Conservation (phyloP, 148 eudicot species). For the Chenopodium suecicum region DNA sequence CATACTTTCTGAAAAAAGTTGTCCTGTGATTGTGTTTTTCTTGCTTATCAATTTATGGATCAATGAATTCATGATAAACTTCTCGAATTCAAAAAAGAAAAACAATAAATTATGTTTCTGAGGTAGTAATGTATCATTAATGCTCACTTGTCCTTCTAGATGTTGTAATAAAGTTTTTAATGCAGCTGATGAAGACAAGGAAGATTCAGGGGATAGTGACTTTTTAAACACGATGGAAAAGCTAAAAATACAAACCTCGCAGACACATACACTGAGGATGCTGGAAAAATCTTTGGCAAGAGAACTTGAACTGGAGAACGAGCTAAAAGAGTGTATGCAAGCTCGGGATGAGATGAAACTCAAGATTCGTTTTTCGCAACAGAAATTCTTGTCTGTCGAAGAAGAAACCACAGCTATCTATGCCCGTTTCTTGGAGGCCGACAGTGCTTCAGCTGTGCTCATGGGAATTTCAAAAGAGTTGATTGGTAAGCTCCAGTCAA, state of each 20-base stretch:
- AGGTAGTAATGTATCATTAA: background rate
- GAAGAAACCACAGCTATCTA: slow-evolving; percentile 50
- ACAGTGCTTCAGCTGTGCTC: slow-evolving; percentile 62
- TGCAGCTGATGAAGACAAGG: slow-evolving; percentile 50
- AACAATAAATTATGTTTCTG: background rate
- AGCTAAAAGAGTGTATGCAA: slow-evolving; percentile 55
- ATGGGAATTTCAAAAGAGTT: slow-evolving; percentile 62
- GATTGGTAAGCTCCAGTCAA: slow-evolving; percentile 49
- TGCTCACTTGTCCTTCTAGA: background rate
- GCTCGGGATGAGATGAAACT: slow-evolving; percentile 54
- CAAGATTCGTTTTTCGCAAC: slow-evolving; percentile 47
- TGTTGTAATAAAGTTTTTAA: slow-evolving; percentile 7
- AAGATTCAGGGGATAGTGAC: slow-evolving; percentile 35
- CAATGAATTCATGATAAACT: background rate
- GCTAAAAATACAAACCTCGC: slow-evolving; percentile 73
- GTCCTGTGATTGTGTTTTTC: background rate
- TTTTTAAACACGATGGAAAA: slow-evolving; percentile 37
- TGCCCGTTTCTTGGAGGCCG: slow-evolving; percentile 74
- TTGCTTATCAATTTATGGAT: background rate
- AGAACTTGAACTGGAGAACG: slow-evolving; percentile 80
- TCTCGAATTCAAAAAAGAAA: background rate
- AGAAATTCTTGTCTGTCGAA: slow-evolving; percentile 47
- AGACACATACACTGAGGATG: slow-evolving; percentile 69
- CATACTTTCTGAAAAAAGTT: background rate
- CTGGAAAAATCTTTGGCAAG: slow-evolving; percentile 84